Base-by-base conservation (phyloP, 768 basidiomycete genomes). In the Daedalea quercina region DNA sequence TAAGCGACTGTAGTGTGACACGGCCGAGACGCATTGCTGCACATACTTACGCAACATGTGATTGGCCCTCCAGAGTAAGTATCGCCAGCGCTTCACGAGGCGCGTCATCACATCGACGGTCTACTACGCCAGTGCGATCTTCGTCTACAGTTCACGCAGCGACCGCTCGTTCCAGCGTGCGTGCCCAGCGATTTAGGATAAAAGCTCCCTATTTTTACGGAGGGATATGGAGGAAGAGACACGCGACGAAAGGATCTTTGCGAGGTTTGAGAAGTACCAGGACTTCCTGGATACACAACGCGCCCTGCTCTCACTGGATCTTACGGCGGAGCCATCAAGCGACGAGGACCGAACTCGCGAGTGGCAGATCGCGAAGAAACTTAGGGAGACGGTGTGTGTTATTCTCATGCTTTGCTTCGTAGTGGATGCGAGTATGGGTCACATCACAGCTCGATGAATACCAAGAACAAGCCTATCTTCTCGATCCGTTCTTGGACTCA, bases 381-480 rank as follows among this genome's bases (percentile, higher is more conserved):
- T 87, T 9, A 63, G 57, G 11, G 50, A 68, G 40, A 81, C 82
- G 52, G 85, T 87, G 66, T 62, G 82, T 15, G 7, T 3, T 31
- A 15, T 23, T 3, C 17, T 40, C n/a, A 23, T 9, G 24, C 25
- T 12, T 34, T 1, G 4, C 19, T 40, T 15, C 15, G 37, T 40
- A 15, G 37, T 15, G 8, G 8, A 19, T 20, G 8, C 26, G 42
- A 44, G 28, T 22, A 8, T 12, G 3, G 49, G 37, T 15, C 42
- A 11, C 28, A 54, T 6, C 53, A 19, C 47, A 57, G 95, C 77
- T 97, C 25, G 80, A 81, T 64, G 81, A 85, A 64, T 97, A 95
- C 63, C 94, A 95, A 66, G 94, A 98, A 56, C 91, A 95, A 59
- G 77, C 94, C 2, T 90, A 93, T 66, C 78, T 99, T 2, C 75